A percentile compares a stretch with the other conserved stretches of the same genome.
Evolutionary conservation across 768 basidiomycete genomes (phyloP).

Genomic region (Auricularia heimuer): DNA sequence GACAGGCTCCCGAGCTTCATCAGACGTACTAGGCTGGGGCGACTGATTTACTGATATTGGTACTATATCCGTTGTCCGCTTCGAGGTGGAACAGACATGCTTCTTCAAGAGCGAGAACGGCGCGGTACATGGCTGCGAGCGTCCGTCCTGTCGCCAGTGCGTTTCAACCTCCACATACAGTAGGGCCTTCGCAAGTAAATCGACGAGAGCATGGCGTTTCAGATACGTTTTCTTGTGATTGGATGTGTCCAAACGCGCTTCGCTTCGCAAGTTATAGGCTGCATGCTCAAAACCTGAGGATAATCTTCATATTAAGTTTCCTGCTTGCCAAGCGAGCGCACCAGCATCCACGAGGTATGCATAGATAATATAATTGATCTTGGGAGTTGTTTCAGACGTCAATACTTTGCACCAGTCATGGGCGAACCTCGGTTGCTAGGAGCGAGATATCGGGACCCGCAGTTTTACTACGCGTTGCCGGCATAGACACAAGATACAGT

Average conservation of each 20-base stretch:
- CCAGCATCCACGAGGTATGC: constrained; percentile 80
- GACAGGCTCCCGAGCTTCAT: background rate
- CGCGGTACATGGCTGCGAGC: constrained; percentile 56
- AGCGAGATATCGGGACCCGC: too few relatives aligned
- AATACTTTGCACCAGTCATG: too few relatives aligned
- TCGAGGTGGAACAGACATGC: constrained; percentile 49
- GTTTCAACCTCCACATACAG: constrained; percentile 77
- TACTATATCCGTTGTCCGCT: constrained; percentile 23
- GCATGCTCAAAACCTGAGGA: constrained; percentile 65
- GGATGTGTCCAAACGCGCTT: constrained; percentile 63
- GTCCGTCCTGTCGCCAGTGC: constrained; percentile 60
- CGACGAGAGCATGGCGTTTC: constrained; percentile 63
- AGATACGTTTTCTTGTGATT: constrained; percentile 47
- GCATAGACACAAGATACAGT: too few relatives aligned
- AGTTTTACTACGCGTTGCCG: too few relatives aligned
- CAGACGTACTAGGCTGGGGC: background rate
- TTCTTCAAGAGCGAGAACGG: constrained; percentile 69
- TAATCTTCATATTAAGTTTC: constrained; percentile 2
- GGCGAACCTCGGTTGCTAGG: too few relatives aligned
- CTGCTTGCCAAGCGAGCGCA: constrained; percentile 17
- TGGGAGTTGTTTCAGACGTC: too few relatives aligned
- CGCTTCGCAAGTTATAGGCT: constrained; percentile 70
- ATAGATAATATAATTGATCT: constrained; percentile 78
- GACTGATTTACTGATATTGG: constrained; percentile 9
- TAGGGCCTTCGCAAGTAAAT: constrained; percentile 69